Percentiles rank a stretch among this genome's conserved stretches.
Evolutionary conservation across 352 stramenopile species (phyloP).

Genomic region (Globisporangium alternatum): DNA sequence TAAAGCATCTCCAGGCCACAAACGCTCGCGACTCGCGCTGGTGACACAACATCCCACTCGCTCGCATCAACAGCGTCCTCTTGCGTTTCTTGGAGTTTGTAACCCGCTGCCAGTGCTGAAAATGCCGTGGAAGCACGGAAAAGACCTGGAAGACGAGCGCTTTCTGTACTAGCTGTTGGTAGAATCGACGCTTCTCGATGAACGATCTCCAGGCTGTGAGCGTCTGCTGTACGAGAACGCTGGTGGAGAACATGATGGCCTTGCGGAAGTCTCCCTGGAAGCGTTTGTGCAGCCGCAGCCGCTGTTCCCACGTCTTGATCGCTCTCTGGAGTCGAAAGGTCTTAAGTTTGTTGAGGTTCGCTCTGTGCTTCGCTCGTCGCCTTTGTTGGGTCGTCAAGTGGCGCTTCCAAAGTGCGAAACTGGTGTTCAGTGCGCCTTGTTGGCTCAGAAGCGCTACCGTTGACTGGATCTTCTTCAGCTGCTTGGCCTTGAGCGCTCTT

Average conservation of each 20-base stretch:
- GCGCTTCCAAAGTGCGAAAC: conserved; percentile 11
- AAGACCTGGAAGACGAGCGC: conserved; percentile 42
- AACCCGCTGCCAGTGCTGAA: conserved; percentile 31
- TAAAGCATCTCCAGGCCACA: conserved; percentile 24
- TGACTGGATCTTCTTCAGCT: conserved; percentile 1
- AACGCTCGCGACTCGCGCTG: conserved; percentile 36
- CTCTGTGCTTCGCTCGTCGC: background rate
- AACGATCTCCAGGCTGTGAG: conserved; percentile 36
- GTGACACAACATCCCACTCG: conserved; percentile 29
- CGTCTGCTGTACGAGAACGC: conserved; percentile 12
- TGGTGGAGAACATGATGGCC: conserved; percentile 16
- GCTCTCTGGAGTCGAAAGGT: conserved; percentile 18
- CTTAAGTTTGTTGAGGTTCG: background rate
- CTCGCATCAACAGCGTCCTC: conserved; percentile 22
- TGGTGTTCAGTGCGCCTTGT: background rate
- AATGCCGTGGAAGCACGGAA: conserved; percentile 30
- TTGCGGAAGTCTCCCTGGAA: conserved; percentile 20
- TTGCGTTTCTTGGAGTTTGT: conserved; percentile 12
- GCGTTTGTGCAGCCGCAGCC: conserved; percentile 21
- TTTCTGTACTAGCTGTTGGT: conserved; percentile 27
- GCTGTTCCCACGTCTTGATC: conserved; percentile 25
- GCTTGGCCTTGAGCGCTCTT: background rate
- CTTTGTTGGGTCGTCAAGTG: background rate
- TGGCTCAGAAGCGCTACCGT: conserved; percentile 4
- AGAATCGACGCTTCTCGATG: conserved; percentile 11